Conservation (phyloP, 139 green algal species). For the Nannochloris sp. region DNA sequence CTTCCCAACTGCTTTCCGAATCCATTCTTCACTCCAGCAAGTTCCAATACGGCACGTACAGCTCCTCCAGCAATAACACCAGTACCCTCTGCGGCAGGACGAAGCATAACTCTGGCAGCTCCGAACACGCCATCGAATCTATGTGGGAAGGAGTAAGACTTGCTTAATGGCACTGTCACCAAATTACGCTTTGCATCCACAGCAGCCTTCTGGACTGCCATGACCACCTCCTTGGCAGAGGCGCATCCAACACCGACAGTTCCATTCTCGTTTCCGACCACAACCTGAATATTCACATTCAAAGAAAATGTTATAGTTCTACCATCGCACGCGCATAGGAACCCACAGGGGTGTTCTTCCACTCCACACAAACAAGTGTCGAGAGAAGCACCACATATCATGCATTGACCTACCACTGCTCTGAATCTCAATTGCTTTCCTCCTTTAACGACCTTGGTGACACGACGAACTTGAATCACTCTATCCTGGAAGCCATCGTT, state of each 20-base stretch:
- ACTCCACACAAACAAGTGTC: neutral
- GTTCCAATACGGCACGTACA: constrained; percentile 81
- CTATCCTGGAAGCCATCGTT: constrained; percentile 36
- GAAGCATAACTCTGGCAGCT: constrained; percentile 69
- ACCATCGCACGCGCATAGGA: too few relatives aligned
- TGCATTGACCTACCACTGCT: constrained; percentile 25
- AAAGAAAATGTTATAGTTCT: too few relatives aligned
- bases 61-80: constrained; percentile 72
- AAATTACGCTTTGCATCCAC: constrained; percentile 63
- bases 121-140: constrained; percentile 65
- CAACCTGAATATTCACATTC: constrained; percentile 27
- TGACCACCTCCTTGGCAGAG: constrained; percentile 75
- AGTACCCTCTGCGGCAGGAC: constrained; percentile 82
- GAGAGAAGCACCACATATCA: neutral
- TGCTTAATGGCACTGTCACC: constrained; percentile 50
- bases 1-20: constrained; percentile 90
- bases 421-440: constrained; percentile 90
- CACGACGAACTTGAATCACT: constrained; percentile 64
- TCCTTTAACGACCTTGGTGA: constrained; percentile 92
- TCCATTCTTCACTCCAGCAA: constrained; percentile 84
- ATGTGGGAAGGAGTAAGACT: constrained; percentile 72
- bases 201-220: constrained; percentile 73
- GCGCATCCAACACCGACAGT: constrained; percentile 75
- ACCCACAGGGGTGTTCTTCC: neutral
- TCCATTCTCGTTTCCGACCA: constrained; percentile 63